phyloP scores from a whole-genome alignment of 352 stramenopile species.

The Phytophthora hybrid region DNA sequence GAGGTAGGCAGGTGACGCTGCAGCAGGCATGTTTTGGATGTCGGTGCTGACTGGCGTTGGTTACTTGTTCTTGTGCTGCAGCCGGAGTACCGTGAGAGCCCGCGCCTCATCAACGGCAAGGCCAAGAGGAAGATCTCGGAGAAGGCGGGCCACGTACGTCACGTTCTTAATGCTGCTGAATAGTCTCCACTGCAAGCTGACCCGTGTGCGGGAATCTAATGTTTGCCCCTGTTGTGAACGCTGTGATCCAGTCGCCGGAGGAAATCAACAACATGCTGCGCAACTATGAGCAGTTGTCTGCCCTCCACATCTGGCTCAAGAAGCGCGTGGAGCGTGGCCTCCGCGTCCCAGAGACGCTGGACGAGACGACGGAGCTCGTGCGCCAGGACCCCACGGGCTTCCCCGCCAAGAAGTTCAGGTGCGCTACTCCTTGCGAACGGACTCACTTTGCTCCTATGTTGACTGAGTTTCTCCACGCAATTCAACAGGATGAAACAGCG shows the following conservation, averaged over 20 bases:
- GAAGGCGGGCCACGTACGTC: slow-evolving; percentile 81
- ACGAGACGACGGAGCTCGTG: slow-evolving; percentile 84
- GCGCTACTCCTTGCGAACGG: slow-evolving; percentile 3
- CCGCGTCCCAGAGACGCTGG: slow-evolving; percentile 72
- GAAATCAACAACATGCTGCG: slow-evolving; percentile 90
- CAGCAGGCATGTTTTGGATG: neutral
- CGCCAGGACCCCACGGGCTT: slow-evolving; percentile 88
- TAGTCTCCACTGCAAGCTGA: neutral
- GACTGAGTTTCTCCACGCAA: slow-evolving; percentile 15
- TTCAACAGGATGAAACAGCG: slow-evolving; percentile 68
- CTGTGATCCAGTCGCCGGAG: slow-evolving; percentile 61
- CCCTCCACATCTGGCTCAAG: slow-evolving; percentile 77
- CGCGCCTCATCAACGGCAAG: slow-evolving; percentile 85
- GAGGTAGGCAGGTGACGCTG: slow-evolving; percentile 47
- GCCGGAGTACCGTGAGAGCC: slow-evolving; percentile 75
- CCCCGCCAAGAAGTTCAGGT: slow-evolving; percentile 85
- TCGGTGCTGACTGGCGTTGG: neutral
- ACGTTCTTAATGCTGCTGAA: neutral
- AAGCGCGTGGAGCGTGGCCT: slow-evolving; percentile 86
- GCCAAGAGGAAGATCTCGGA: slow-evolving; percentile 84
- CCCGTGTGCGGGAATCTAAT: neutral
- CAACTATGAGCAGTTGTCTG: slow-evolving; percentile 84
- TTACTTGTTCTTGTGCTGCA: slow-evolving; percentile 23
- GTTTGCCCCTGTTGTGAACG: neutral
- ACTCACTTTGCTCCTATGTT: neutral